phyloP scores from a whole-genome alignment of 2,329 filamentous ascomycete genomes.

The Colletotrichum destructivum region DNA sequence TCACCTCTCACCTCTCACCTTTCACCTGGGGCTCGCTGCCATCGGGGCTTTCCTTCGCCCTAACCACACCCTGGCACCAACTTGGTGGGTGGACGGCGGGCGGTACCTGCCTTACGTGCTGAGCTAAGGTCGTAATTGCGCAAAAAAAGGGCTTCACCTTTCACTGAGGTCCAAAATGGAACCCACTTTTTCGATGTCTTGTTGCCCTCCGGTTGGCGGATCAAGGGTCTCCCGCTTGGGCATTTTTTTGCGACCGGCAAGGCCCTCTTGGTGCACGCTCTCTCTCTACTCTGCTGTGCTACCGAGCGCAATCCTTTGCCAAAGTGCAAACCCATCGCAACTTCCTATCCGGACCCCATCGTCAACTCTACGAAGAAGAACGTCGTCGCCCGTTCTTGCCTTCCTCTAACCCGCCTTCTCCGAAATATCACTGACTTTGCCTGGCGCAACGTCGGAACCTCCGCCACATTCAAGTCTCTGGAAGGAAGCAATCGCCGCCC shows the following conservation, averaged over 20 bases:
- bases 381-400: conserved; percentile 20
- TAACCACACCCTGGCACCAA: background rate
- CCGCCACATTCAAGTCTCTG: conserved; percentile 30
- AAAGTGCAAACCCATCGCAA: conserved; percentile 41
- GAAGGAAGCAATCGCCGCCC: conserved; percentile 50
- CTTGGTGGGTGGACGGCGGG: background rate
- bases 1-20: background rate
- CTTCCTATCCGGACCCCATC: conserved; percentile 29
- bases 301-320: conserved; percentile 37
- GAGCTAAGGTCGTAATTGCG: conserved; percentile 14
- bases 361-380: conserved; percentile 23
- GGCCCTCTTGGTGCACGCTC: conserved; percentile 14
- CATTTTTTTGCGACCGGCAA: conserved; percentile 45
- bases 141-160: conserved; percentile 17
- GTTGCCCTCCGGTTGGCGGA: conserved; percentile 29
- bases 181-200: conserved; percentile 30
- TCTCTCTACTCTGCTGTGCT: conserved; percentile 2
- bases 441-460: conserved; percentile 56
- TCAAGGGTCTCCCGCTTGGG: conserved; percentile 39
- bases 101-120: conserved; percentile 13
- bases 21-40: background rate
- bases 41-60: conserved; percentile 15
- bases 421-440: conserved; percentile 50
- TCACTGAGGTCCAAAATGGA: background rate
- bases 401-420: conserved; percentile 22